Percentiles rank a stretch among this genome's conserved stretches.
These are phyloP conservation scores for Dactylellina cionopaga DNA, from an alignment of 2,329 filamentous ascomycete genomes.

Conservation along the genomic window DNA sequence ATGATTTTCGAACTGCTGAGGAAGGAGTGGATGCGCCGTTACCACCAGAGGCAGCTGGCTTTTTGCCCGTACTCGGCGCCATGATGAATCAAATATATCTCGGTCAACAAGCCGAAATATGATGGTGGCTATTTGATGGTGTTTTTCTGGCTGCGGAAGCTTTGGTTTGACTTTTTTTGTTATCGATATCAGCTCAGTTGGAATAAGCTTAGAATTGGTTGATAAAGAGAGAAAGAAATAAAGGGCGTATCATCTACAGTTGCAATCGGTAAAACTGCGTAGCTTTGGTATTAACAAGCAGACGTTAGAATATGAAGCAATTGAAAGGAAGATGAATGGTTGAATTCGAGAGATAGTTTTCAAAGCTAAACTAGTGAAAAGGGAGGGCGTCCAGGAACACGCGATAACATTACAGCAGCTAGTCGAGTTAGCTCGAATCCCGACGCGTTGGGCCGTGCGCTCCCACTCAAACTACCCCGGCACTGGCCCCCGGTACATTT, in stretches of 20 bases:
- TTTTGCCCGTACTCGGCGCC: conserved; percentile 59
- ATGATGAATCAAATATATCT: conserved; percentile 55
- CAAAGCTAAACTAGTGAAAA: conserved; percentile 29
- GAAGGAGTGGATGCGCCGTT: conserved; percentile 56
- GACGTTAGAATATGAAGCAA: neutral
- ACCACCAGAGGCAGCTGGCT: conserved; percentile 56
- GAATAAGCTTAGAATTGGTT: neutral
- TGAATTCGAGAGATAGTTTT: too few relatives aligned
- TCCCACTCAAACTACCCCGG: too few relatives aligned
- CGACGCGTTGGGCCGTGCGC: too few relatives aligned
- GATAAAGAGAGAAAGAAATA: neutral
- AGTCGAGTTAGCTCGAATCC: too few relatives aligned
- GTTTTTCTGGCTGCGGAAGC: neutral
- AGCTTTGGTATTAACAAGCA: neutral
- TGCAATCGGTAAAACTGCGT: neutral
- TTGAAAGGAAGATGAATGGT: neutral
- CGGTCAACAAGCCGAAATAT: conserved; percentile 47
- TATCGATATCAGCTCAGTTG: conserved; percentile 14
- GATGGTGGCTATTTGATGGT: neutral
- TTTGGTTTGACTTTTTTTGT: neutral
- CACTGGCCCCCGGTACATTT: too few relatives aligned
- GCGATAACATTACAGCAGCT: too few relatives aligned
- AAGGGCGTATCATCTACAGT: conserved; percentile 26
- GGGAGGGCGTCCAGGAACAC: conserved; percentile 39
- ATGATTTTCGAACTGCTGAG: conserved; percentile 54